Conservation (phyloP, 2,329 filamentous ascomycete genomes). For the Rasamsonia emersonii region DNA sequence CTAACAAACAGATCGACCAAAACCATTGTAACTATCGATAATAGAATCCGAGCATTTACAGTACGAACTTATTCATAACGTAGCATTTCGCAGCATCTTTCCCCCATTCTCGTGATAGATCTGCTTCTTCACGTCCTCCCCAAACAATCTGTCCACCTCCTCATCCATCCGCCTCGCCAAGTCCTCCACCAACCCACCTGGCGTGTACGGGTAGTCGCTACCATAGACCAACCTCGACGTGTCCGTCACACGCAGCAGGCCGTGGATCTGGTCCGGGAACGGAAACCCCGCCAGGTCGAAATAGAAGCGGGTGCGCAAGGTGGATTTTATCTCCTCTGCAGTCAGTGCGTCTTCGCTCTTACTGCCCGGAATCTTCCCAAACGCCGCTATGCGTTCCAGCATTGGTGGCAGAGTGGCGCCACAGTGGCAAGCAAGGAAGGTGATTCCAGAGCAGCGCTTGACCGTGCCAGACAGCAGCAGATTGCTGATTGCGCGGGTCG, state of each 20-base stretch:
- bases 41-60: too few relatives aligned
- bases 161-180: conserved; percentile 35
- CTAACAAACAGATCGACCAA: too few relatives aligned
- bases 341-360: conserved; percentile 4
- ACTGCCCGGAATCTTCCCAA: conserved; percentile 8
- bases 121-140: too few relatives aligned
- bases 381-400: conserved; percentile 14
- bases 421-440: conserved; percentile 16
- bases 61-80: too few relatives aligned
- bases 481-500: conserved; percentile 16
- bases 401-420: conserved; percentile 24
- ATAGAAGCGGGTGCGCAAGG: conserved; percentile 35
- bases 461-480: conserved; percentile 16
- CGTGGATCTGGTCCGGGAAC: conserved; percentile 43
- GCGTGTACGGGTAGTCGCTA: conserved; percentile 46
- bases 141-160: too few relatives aligned
- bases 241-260: conserved; percentile 36
- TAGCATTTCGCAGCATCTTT: too few relatives aligned
- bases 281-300: conserved; percentile 47
- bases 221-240: conserved; percentile 44
- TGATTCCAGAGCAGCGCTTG: conserved; percentile 14
- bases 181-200: conserved; percentile 16
- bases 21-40: too few relatives aligned
- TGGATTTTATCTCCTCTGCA: conserved; percentile 9
- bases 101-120: too few relatives aligned